These are phyloP conservation scores for Herpetomonas tarakana DNA, from an alignment of 208 protist species.

Conservation along the genomic window DNA sequence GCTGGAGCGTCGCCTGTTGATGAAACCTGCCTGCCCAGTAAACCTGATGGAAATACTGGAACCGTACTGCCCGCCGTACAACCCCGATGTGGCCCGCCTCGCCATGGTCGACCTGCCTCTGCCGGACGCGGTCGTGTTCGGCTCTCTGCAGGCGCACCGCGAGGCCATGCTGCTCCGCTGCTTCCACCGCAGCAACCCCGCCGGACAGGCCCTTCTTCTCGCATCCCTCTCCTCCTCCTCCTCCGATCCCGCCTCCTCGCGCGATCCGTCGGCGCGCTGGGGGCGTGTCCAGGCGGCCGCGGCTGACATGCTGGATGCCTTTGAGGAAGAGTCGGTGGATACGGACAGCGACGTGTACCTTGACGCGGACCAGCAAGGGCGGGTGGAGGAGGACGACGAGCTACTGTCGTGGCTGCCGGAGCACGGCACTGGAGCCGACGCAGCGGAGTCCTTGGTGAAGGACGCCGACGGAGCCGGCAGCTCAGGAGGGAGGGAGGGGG, in stretches of 20 bases:
- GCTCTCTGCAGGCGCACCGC: constrained; percentile 14
- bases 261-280: neutral
- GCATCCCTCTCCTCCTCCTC: neutral
- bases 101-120: constrained; percentile 13
- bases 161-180: constrained; percentile 23
- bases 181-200: neutral
- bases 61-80: constrained; percentile 79
- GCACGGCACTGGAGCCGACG: neutral
- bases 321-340: constrained; percentile 43
- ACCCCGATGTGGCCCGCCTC: constrained; percentile 27
- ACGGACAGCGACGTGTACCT: constrained; percentile 41
- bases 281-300: constrained; percentile 7
- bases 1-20: constrained; percentile 21
- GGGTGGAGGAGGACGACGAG: neutral
- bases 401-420: too few species aligned
- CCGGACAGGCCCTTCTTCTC: constrained; percentile 5
- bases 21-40: constrained; percentile 52
- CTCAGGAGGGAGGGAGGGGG: neutral
- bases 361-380: constrained; percentile 7
- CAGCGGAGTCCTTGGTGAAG: neutral
- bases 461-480: neutral
- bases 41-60: constrained; percentile 82
- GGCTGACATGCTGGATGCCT: constrained; percentile 18
- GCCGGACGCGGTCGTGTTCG: constrained; percentile 9
- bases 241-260: neutral